phyloP scores from a whole-genome alignment of 2,329 filamentous ascomycete species.

The Nectriaceae sp. region DNA sequence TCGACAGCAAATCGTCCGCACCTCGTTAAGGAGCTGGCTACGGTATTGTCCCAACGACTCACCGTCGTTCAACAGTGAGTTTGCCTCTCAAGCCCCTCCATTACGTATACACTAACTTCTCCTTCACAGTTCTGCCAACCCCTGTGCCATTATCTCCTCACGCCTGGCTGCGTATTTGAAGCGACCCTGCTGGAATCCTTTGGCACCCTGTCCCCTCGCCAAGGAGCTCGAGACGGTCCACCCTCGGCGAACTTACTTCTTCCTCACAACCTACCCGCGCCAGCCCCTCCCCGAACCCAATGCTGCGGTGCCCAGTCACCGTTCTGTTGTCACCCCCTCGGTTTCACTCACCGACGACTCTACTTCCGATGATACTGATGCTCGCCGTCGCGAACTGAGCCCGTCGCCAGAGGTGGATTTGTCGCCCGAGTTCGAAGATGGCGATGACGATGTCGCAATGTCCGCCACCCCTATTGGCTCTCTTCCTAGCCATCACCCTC shows the following conservation, averaged over 20 bases:
- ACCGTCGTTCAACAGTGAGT: constrained; percentile 90
- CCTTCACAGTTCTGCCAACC: constrained; percentile 81
- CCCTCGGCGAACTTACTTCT: constrained; percentile 94
- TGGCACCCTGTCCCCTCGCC: constrained; percentile 81
- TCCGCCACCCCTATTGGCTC: constrained; percentile 65
- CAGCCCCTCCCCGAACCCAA: constrained; percentile 68
- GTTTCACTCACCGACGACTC: constrained; percentile 61
- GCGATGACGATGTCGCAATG: constrained; percentile 59
- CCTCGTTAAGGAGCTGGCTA: constrained; percentile 89
- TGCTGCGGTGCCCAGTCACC: constrained; percentile 30
- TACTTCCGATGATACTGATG: constrained; percentile 70
- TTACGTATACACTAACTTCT: constrained; percentile 27
- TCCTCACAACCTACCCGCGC: constrained; percentile 83
- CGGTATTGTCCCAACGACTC: constrained; percentile 73
- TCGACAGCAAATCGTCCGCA: constrained; percentile 90
- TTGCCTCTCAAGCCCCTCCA: constrained; percentile 7
- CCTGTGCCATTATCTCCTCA: constrained; percentile 92
- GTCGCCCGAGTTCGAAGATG: constrained; percentile 80
- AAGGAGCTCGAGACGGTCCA: constrained; percentile 93
- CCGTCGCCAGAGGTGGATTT: constrained; percentile 93
- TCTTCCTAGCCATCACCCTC: constrained; percentile 53
- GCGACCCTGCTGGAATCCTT: constrained; percentile 76
- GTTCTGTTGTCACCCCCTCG: constrained; percentile 77
- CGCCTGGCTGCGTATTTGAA: constrained; percentile 88
- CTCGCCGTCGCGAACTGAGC: constrained; percentile 72